Percentiles rank a stretch among this genome's conserved stretches.
Evolutionary conservation across 1,284 basidiomycete species (phyloP).

Genomic region (Leccinum subrobustum): DNA sequence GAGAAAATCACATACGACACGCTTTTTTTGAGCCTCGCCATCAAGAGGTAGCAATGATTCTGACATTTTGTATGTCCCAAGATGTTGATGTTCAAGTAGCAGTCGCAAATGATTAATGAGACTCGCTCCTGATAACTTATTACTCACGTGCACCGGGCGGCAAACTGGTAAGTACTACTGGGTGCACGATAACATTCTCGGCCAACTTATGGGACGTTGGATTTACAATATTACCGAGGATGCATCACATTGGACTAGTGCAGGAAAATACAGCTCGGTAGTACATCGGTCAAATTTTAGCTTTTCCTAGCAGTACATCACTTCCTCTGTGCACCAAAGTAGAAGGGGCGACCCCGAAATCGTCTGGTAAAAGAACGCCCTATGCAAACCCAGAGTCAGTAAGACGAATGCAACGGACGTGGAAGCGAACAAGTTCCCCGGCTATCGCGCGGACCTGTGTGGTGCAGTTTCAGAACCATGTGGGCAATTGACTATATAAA

Average conservation of each 20-base stretch:
- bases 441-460: constrained; percentile 73
- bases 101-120: background rate
- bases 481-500: constrained; percentile 2
- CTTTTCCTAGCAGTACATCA: constrained; percentile 42
- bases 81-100: background rate
- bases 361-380: constrained; percentile 64
- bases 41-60: constrained; percentile 65
- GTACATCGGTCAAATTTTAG: constrained; percentile 38
- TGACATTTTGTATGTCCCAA: constrained; percentile 35
- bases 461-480: constrained; percentile 12
- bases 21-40: constrained; percentile 77
- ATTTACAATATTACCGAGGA: background rate
- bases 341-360: constrained; percentile 81
- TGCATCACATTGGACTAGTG: background rate
- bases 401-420: constrained; percentile 3
- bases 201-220: background rate
- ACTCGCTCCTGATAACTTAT: background rate
- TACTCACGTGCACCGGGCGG: constrained; percentile 22
- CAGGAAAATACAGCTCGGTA: constrained; percentile 5
- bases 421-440: constrained; percentile 64
- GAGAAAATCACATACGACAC: constrained; percentile 64
- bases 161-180: background rate
- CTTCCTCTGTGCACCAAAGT: constrained; percentile 69
- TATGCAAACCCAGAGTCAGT: constrained; percentile 30
- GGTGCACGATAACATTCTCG: background rate